A percentile compares a stretch with the other conserved stretches of the same genome.
Conservation (phyloP, 306 rosid species). For the Canavalia ensiformis region DNA sequence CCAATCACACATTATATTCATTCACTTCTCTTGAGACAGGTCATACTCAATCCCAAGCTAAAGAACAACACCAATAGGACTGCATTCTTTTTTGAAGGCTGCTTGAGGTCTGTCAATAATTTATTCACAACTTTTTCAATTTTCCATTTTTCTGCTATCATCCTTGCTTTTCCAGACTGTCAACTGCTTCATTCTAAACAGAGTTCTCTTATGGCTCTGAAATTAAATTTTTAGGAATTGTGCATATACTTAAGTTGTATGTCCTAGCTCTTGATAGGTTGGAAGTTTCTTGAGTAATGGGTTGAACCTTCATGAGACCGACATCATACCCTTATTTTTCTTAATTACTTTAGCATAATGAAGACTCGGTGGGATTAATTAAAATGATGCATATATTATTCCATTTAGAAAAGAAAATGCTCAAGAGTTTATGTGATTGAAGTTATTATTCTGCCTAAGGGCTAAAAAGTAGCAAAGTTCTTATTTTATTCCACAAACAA, state of each 20-base stretch:
- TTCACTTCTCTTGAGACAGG: slow-evolving; percentile 69
- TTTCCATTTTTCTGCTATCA: background rate
- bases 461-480: background rate
- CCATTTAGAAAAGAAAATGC: background rate
- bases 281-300: no score
- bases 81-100: slow-evolving; percentile 89
- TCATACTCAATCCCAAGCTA: slow-evolving; percentile 76
- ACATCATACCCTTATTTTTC: no score
- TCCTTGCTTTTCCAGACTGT: slow-evolving; percentile 5
- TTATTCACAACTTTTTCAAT: background rate
- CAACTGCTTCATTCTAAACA: no score
- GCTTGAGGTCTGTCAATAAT: slow-evolving; percentile 70
- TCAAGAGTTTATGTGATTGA: background rate
- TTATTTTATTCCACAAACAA: background rate
- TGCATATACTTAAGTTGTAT: no score
- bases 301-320: no score
- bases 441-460: background rate
- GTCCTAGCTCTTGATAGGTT: no score
- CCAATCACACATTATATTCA: slow-evolving; percentile 27
- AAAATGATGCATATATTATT: background rate
- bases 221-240: no score
- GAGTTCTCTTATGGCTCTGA: no score
- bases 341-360: no score
- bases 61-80: slow-evolving; percentile 74
- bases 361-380: no score